Evolutionary conservation across 2,329 filamentous ascomycete species (phyloP), one percentile per base, ranked within the genome.

Genomic region (Pyricularia pennisetigena): DNA sequence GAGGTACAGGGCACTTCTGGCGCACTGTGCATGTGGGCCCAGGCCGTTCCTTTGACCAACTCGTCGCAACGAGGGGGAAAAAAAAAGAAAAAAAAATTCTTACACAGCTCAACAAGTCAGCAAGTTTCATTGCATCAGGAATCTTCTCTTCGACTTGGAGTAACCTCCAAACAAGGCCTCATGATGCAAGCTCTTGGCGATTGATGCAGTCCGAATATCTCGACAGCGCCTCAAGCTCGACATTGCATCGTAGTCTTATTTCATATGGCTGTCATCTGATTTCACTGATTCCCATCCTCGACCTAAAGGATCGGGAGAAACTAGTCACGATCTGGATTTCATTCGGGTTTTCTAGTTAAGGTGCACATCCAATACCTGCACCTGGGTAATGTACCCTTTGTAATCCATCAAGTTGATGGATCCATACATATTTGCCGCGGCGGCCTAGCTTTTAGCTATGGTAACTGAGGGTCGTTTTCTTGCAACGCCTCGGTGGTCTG

Each of bases 401-500:
- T 12, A 23, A 61, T n/a, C 10, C 57, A 23, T 24, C 57, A 26
- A 23, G 23, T 24, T 61, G 24, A 24, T 61, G 57, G 57, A 23
- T 26, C 3, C 8, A 61, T 16, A 28, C 61, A 41, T 41, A 67
- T 69, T 74, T 76, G 85, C 85, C 85, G 80, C 84, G 85, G 82
- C 85, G 83, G 81, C 83, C 80, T 75, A 80, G 81, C 79, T 75
- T 73, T 74, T 75, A 69, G 80, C 81, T 81, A 78, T 82, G 83
- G 86, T 85, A 86, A 88, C 87, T 87, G 86, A 86, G 84, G 82
- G 75, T 78, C 76, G 78, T 83, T 79, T 35, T 78, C 80, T 76
- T 84, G 79, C 85, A 92, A 89, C 89, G 84, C 86, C 86, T 93
- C 91, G 91, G 93, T 95, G 90, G 83, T 84, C 85, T 85, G 88